Percentiles rank a stretch among this genome's conserved stretches.
phyloP scores from a whole-genome alignment of 495 filamentous ascomycete genomes.

The Aspergillus diversus region DNA sequence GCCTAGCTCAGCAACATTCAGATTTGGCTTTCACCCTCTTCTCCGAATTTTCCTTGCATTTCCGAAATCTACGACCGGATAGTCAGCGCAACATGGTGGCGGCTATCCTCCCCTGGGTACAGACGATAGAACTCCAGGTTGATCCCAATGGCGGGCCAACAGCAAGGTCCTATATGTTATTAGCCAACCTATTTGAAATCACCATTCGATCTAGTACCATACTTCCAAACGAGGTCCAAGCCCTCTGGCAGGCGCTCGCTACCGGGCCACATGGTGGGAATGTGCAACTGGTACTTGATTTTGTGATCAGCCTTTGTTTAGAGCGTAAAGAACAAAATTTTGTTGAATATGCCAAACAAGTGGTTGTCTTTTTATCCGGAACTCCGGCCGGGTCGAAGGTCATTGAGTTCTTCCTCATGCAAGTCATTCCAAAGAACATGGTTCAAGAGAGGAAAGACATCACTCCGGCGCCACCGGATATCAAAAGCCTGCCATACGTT shows the following conservation, averaged over 20 bases:
- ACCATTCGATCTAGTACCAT: constrained; percentile 88
- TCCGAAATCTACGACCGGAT: constrained; percentile 77
- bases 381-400: constrained; percentile 91
- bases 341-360: constrained; percentile 95
- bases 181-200: constrained; percentile 95
- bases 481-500: constrained; percentile 77
- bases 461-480: constrained; percentile 72
- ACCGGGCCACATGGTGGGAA: constrained; percentile 95
- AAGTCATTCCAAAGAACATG: constrained; percentile 90
- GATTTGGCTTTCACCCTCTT: constrained; percentile 92
- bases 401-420: constrained; percentile 88
- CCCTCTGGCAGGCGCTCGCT: constrained; percentile 94
- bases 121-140: constrained; percentile 89
- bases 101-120: constrained; percentile 94
- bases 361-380: constrained; percentile 92
- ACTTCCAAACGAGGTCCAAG: constrained; percentile 94
- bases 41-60: constrained; percentile 90
- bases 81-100: constrained; percentile 93
- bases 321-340: constrained; percentile 96
- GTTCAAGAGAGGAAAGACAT: constrained; percentile 80
- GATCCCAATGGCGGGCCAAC: constrained; percentile 92
- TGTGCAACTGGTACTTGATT: constrained; percentile 90
- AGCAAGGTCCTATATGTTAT: constrained; percentile 87
- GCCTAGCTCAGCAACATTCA: constrained; percentile 83
- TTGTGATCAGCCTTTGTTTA: constrained; percentile 89